Conservation (phyloP, 2,329 filamentous ascomycete genomes). For the Neofusicoccum ribis region DNA sequence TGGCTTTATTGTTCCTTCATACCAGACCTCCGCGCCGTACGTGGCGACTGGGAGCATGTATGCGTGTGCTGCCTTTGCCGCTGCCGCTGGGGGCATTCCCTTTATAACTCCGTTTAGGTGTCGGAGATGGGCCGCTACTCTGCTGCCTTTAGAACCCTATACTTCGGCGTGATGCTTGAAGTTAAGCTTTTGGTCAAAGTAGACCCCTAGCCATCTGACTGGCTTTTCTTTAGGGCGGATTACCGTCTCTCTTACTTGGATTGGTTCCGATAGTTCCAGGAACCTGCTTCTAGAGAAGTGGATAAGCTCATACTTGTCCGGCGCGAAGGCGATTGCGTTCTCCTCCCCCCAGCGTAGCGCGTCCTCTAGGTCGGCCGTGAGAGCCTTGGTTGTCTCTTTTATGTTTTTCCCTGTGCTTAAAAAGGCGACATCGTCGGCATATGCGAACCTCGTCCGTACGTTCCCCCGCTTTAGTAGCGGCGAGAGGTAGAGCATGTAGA, state of each 20-base stretch:
- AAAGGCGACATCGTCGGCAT: not conserved
- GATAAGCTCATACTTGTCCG: not conserved
- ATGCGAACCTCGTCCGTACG: not conserved
- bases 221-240: not conserved
- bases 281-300: not conserved
- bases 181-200: not conserved
- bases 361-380: not conserved
- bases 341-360: not conserved
- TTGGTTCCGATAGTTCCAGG: no score
- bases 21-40: no score
- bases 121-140: no score
- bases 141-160: not conserved
- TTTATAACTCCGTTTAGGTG: no score
- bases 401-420: not conserved
- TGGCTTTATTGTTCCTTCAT: no score
- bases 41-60: no score
- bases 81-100: no score
- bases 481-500: conserved; percentile 4
- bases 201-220: not conserved
- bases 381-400: not conserved
- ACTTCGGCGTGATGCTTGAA: not conserved
- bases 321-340: not conserved
- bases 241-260: not conserved
- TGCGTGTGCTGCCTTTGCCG: no score
- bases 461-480: not conserved